Percentiles rank a stretch among this genome's conserved stretches.
phyloP scores from a whole-genome alignment of 805 yeast species.

The Hanseniaspora osmophila region DNA sequence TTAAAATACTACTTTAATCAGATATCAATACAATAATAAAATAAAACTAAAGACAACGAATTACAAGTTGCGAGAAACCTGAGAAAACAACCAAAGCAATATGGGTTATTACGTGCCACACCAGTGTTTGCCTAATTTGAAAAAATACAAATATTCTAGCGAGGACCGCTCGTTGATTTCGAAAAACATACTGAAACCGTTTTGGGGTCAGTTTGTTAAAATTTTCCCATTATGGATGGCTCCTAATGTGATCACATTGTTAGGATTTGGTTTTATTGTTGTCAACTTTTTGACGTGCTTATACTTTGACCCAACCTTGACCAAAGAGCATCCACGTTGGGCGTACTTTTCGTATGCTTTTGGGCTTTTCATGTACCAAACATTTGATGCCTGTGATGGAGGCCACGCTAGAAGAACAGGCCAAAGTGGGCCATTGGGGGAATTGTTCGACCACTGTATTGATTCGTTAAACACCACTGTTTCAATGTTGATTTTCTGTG shows the following conservation, averaged over 20 bases:
- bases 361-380: constrained; percentile 80
- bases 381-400: constrained; percentile 94
- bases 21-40: no score
- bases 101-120: constrained; percentile 60
- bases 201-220: constrained; percentile 61
- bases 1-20: no score
- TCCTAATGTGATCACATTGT: constrained; percentile 77
- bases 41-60: not conserved
- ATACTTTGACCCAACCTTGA: constrained; percentile 56
- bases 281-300: constrained; percentile 50
- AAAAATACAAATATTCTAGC: constrained; percentile 45
- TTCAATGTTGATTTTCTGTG: constrained; percentile 57
- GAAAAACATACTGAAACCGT: constrained; percentile 61
- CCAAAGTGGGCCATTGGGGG: constrained; percentile 91
- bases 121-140: constrained; percentile 35
- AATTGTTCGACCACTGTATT: constrained; percentile 81
- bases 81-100: not conserved
- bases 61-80: not conserved
- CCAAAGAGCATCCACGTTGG: constrained; percentile 55
- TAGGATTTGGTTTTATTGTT: constrained; percentile 62
- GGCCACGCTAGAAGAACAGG: constrained; percentile 90
- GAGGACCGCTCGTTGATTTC: constrained; percentile 75
- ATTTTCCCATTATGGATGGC: constrained; percentile 82
- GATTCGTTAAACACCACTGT: constrained; percentile 68
- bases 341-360: constrained; percentile 62